phyloP scores from a whole-genome alignment of 148 eudicot genomes.

The Bassia scoparia region DNA sequence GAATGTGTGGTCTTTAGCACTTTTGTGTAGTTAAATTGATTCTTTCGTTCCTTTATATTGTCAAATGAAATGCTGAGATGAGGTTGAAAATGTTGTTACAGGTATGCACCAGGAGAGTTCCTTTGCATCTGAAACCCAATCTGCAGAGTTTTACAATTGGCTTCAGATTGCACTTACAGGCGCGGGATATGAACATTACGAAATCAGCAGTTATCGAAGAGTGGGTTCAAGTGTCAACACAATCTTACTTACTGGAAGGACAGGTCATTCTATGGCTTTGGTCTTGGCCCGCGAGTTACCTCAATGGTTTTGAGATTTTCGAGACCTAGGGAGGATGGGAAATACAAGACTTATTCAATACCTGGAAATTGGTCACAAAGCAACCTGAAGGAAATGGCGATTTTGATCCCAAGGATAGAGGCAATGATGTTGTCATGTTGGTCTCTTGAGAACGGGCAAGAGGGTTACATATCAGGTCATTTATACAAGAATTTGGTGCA shows the following conservation, averaged over 20 bases:
- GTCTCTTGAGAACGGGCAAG: slow-evolving; percentile 71
- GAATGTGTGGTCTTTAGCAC: slow-evolving; percentile 52
- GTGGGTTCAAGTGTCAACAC: slow-evolving; percentile 79
- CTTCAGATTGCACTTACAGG: slow-evolving; percentile 61
- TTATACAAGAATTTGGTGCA: slow-evolving; percentile 54
- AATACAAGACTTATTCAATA: slow-evolving; percentile 50
- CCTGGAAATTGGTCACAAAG: slow-evolving; percentile 49
- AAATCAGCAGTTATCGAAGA: slow-evolving; percentile 86
- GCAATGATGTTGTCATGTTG: slow-evolving; percentile 86
- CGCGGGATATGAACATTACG: slow-evolving; percentile 82
- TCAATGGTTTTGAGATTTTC: slow-evolving; percentile 73
- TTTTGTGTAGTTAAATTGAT: neutral
- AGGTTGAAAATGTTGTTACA: slow-evolving; percentile 27
- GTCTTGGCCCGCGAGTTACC: slow-evolving; percentile 84
- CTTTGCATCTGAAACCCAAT: slow-evolving; percentile 79
- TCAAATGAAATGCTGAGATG: neutral
- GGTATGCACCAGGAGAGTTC: slow-evolving; percentile 89
- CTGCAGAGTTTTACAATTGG: slow-evolving; percentile 84
- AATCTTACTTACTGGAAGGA: slow-evolving; percentile 80
- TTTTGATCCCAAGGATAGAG: slow-evolving; percentile 52
- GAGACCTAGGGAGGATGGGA: slow-evolving; percentile 73
- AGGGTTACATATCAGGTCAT: slow-evolving; percentile 66
- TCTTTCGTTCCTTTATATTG: neutral
- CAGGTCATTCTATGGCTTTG: slow-evolving; percentile 68
- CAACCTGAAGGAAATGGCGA: slow-evolving; percentile 15